These are phyloP conservation scores for Trypanosoma brucei DNA, from an alignment of 208 protist genomes.

Conservation along the genomic window DNA sequence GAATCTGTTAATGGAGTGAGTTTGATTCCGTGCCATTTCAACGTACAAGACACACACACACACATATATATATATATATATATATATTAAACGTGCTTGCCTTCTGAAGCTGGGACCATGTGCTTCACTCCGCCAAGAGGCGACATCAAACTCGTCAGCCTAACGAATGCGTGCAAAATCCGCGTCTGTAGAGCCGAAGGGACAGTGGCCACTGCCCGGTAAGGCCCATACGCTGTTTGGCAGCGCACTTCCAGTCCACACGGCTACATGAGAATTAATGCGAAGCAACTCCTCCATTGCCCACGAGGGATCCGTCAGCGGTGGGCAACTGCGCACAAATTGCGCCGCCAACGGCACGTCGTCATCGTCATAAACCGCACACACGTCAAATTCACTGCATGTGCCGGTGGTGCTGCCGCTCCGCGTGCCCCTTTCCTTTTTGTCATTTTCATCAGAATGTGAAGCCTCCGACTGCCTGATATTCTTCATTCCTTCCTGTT, in stretches of 20 bases:
- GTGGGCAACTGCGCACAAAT: slow-evolving; percentile 35
- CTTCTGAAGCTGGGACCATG: too few relatives aligned
- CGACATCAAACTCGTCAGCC: too few relatives aligned
- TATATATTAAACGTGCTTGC: too few relatives aligned
- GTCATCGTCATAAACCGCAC: slow-evolving; percentile 2
- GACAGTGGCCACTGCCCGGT: slow-evolving; percentile 55
- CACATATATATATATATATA: too few relatives aligned
- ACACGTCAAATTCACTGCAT: background rate
- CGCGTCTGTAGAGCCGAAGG: slow-evolving; percentile 45
- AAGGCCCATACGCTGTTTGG: slow-evolving; percentile 55
- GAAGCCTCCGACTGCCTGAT: background rate
- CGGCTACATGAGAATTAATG: slow-evolving; percentile 27
- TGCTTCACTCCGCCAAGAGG: too few relatives aligned
- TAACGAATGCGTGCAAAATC: slow-evolving; percentile 29
- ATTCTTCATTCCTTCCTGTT: slow-evolving; percentile 3
- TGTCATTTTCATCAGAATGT: too few relatives aligned
- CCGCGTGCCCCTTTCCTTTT: background rate
- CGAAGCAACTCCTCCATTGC: slow-evolving; percentile 81
- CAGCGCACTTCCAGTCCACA: slow-evolving; percentile 57
- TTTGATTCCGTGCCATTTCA: too few relatives aligned
- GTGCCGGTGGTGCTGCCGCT: background rate
- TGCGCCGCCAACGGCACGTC: slow-evolving; percentile 17
- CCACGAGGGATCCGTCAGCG: slow-evolving; percentile 61
- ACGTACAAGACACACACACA: too few relatives aligned
- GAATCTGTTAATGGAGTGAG: too few relatives aligned